Evolutionary conservation across 352 stramenopile genomes (phyloP).

Genomic region (Globisporangium nunn): DNA sequence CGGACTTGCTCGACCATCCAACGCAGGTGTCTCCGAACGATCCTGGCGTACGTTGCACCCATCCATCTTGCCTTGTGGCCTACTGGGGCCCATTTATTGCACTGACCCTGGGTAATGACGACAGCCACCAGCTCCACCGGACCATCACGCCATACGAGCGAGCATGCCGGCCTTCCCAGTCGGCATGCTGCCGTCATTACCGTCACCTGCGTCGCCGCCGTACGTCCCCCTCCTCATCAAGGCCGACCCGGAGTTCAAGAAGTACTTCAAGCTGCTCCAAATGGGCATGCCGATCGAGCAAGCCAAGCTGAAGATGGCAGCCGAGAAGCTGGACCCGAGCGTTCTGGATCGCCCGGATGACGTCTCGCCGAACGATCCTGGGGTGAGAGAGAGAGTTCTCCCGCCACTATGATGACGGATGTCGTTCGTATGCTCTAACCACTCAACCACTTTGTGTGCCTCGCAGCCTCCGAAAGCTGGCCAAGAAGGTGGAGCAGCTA

Average conservation of each 20-base stretch:
- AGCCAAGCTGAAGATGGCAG: conserved; percentile 79
- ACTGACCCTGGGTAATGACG: neutral
- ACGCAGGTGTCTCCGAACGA: conserved; percentile 71
- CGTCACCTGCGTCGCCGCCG: conserved; percentile 12
- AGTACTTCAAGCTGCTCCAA: conserved; percentile 79
- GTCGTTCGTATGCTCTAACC: neutral
- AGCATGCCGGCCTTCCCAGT: conserved; percentile 21
- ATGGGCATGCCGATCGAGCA: conserved; percentile 83
- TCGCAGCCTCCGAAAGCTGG: conserved; percentile 30
- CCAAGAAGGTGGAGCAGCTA: conserved; percentile 11
- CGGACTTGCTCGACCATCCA: conserved; percentile 54
- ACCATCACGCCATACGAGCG: conserved; percentile 15
- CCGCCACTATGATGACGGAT: no score
- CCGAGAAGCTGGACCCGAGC: conserved; percentile 50
- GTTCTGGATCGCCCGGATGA: conserved; percentile 67
- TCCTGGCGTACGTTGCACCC: conserved; percentile 39
- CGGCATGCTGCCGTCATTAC: conserved; percentile 15
- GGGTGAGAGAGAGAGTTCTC: conserved; percentile 28
- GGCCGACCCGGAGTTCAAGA: conserved; percentile 61
- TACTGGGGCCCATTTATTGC: neutral
- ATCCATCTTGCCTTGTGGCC: neutral
- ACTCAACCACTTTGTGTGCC: conserved; percentile 1
- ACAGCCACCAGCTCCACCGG: conserved; percentile 17
- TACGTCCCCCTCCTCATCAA: conserved; percentile 74
- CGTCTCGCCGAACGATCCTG: conserved; percentile 72